Conservation (phyloP, 1,284 basidiomycete genomes). For the Heterobasidion annosum region DNA sequence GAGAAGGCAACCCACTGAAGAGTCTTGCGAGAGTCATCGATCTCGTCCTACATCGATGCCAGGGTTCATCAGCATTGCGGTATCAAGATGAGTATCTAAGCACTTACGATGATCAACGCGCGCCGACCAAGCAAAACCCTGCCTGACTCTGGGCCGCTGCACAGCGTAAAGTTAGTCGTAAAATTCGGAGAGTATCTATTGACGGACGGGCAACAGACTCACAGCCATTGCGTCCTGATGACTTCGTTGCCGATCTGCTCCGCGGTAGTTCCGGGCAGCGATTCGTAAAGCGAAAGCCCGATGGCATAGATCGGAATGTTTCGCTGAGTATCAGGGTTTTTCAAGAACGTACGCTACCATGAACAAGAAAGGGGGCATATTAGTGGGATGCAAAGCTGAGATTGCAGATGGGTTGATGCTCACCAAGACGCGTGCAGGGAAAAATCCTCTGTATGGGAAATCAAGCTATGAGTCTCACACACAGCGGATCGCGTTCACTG, state of each 20-base stretch:
- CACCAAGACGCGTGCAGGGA: conserved; percentile 88
- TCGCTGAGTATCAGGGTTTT: conserved; percentile 61
- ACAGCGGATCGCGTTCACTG: conserved; percentile 22
- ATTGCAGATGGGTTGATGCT: conserved; percentile 12
- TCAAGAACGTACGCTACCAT: conserved; percentile 75
- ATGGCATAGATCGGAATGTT: conserved; percentile 90
- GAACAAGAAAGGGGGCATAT: background rate
- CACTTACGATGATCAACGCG: conserved; percentile 76
- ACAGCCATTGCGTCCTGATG: conserved; percentile 90
- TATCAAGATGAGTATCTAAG: conserved; percentile 6
- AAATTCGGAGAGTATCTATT: background rate
- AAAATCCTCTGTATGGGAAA: conserved; percentile 65
- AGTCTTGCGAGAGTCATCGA: conserved; percentile 90
- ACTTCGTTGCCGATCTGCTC: conserved; percentile 82
- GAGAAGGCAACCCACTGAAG: conserved; percentile 49
- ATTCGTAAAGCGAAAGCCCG: conserved; percentile 88
- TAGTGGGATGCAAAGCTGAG: background rate
- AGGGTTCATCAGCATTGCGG: background rate
- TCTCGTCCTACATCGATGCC: conserved; percentile 62
- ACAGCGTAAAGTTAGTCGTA: conserved; percentile 1
- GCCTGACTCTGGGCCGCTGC: conserved; percentile 52
- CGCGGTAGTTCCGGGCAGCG: conserved; percentile 63
- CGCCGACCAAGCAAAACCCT: conserved; percentile 72
- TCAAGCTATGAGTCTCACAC: conserved; percentile 8
- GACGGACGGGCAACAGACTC: conserved; percentile 20